These are phyloP conservation scores for Scheffersomyces amazonensis DNA, from an alignment of 805 yeast species.

Conservation along the genomic window DNA sequence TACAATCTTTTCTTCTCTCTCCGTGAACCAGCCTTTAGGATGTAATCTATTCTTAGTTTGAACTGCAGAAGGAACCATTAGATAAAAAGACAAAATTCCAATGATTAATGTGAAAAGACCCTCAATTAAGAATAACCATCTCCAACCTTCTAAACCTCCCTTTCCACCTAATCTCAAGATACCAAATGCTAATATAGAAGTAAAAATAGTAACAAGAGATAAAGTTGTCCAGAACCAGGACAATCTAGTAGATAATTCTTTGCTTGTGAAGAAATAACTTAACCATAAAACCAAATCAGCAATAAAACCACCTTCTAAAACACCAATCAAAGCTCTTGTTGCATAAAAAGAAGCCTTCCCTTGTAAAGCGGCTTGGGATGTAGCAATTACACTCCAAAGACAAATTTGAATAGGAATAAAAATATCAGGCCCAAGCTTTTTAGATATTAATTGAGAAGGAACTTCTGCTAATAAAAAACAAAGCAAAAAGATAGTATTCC, in stretches of 20 bases:
- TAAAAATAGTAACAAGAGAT: constrained; percentile 17
- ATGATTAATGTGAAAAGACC: constrained; percentile 53
- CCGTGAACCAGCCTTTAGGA: constrained; percentile 47
- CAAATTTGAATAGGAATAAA: constrained; percentile 61
- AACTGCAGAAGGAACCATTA: constrained; percentile 54
- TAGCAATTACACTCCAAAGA: constrained; percentile 56
- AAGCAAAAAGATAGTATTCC: constrained; percentile 51
- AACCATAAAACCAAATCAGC: constrained; percentile 64
- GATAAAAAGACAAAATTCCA: constrained; percentile 41
- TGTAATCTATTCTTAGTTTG: constrained; percentile 48
- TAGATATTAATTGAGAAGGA: constrained; percentile 66
- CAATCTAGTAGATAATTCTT: constrained; percentile 57
- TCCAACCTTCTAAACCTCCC: constrained; percentile 52
- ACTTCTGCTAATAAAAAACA: constrained; percentile 57
- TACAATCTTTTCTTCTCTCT: constrained; percentile 53
- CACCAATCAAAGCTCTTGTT: constrained; percentile 52
- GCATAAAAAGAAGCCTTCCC: constrained; percentile 40
- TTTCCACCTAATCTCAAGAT: constrained; percentile 49
- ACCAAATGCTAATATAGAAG: constrained; percentile 47
- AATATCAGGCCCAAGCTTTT: constrained; percentile 58
- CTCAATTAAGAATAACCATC: constrained; percentile 60
- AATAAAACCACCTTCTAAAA: constrained; percentile 68
- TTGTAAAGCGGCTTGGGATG: constrained; percentile 37
- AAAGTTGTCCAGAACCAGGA: constrained; percentile 41
- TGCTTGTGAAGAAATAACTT: constrained; percentile 60